Evolutionary conservation across 495 filamentous ascomycete species (phyloP), one percentile per base, ranked within the genome.

Genomic region (Penicilliopsis zonata): DNA sequence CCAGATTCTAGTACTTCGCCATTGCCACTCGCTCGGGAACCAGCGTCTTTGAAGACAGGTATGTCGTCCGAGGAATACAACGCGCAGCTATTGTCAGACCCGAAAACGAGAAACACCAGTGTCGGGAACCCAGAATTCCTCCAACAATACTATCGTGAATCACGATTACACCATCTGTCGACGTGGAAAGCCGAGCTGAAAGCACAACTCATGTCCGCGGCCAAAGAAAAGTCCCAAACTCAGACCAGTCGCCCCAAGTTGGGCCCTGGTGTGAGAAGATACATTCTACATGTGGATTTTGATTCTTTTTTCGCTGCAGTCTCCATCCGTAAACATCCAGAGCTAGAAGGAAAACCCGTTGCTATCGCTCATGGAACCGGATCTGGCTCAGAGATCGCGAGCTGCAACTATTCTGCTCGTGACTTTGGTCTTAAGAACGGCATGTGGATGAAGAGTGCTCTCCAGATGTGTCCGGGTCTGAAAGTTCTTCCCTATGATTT

Each of bases 241-340:
- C 72, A 73, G 34, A 64, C 50, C 30, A 27, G 41, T 3, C 53
- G 50, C 13, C 52, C 57, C 32, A 78, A 70, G 37, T 50, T 54
- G 19, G 49, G 61, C 0, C 53, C 70, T 21, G 79, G 81, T 2
- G 57, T 76, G 14, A 65, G 90, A 35, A 59, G 82, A 38, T 98
- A 95, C 40, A 72, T 98, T 29, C 70, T 98, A 41, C 90, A 98
- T 49, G 83, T 96, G 18, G 90, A 98, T 47, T 96, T 96, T 46
- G 90, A 98, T 52, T 86, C 82, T 49, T 98, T 98, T 57, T 98
- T 98, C 52, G 93, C 86, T 23, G 84, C 90, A 0, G 86, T 96
- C 1, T 93, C 88, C 0, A 67, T 88, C 12, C 63, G 72, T 24
- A 88, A 87, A 38, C 60, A 68, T 14, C 86, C 87, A 0, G 75